Percentiles rank a stretch among this genome's conserved stretches.
Conservation (phyloP, 169 alveolate species). For the Eimeria acervulina region DNA sequence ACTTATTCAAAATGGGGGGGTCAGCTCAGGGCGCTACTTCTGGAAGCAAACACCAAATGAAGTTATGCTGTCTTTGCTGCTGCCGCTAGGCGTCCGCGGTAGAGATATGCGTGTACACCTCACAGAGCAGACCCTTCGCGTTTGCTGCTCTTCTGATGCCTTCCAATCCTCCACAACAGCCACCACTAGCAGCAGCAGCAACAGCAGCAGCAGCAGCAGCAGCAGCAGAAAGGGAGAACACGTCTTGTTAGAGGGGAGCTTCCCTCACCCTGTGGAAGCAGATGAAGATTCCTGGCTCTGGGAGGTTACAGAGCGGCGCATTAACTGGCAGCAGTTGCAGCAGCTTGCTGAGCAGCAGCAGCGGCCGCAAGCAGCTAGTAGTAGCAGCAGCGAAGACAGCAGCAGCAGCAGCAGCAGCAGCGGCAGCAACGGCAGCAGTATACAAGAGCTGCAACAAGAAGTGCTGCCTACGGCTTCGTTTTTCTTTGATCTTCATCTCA, state of each 20-base stretch:
- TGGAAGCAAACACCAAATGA: conserved; percentile 76
- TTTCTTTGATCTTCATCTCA: conserved; percentile 42
- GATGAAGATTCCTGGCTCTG: conserved; percentile 81
- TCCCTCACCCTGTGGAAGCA: conserved; percentile 73
- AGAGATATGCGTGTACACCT: conserved; percentile 53
- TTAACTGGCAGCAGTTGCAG: conserved; percentile 69
- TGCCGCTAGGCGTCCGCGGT: conserved; percentile 69
- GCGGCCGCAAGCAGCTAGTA: background rate
- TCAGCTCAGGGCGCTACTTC: conserved; percentile 54
- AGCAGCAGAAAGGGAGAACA: conserved; percentile 44
- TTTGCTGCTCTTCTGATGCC: background rate
- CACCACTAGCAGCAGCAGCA: background rate
- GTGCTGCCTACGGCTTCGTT: background rate
- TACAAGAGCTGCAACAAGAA: background rate
- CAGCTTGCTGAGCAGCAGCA: conserved; percentile 31
- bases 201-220: conserved; percentile 11
- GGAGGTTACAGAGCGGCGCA: conserved; percentile 71
- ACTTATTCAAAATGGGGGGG: conserved; percentile 72
- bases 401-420: conserved; percentile 24
- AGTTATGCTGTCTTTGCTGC: conserved; percentile 48
- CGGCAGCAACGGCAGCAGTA: conserved; percentile 15
- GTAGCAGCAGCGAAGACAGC: background rate
- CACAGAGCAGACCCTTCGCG: conserved; percentile 28
- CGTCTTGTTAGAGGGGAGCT: conserved; percentile 44
- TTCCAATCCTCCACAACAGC: background rate